Conservation (phyloP, 306 rosid genomes). For the Pyrus pyrifolia region DNA sequence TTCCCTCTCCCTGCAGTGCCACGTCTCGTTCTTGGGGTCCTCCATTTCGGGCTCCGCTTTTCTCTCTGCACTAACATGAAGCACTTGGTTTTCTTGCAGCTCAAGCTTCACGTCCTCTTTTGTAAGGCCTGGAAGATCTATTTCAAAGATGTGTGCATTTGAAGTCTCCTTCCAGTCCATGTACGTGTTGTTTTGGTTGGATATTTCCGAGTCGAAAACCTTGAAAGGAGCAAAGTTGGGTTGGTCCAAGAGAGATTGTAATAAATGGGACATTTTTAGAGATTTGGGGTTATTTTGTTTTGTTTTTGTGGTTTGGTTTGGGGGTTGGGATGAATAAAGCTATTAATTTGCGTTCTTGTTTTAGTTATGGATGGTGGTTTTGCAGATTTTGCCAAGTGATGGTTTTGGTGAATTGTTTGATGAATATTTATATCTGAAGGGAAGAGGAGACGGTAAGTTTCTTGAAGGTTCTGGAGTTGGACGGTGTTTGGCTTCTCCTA, state of each 20-base stretch:
- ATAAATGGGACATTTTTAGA: constrained; percentile 29
- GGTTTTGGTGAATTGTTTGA: background rate
- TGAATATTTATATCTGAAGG: constrained; percentile 6
- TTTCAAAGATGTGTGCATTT: constrained; percentile 35
- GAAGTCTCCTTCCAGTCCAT: constrained; percentile 61
- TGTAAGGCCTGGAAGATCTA: constrained; percentile 50
- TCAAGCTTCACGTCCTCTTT: constrained; percentile 54
- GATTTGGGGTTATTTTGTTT: background rate
- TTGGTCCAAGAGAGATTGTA: constrained; percentile 25
- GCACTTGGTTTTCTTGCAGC: constrained; percentile 28
- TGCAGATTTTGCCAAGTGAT: background rate
- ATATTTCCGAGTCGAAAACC: constrained; percentile 6
- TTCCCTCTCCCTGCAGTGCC: constrained; percentile 58
- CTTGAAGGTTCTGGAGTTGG: constrained; percentile 32
- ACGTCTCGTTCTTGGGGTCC: constrained; percentile 23
- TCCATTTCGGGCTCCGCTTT: background rate
- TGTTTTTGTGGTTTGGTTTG: background rate
- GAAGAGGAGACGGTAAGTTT: background rate
- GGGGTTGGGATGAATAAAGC: background rate
- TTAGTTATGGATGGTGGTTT: background rate
- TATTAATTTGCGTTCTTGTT: background rate
- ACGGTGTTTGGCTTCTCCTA: background rate
- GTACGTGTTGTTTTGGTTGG: background rate
- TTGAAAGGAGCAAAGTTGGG: constrained; percentile 13
- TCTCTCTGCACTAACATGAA: constrained; percentile 42